Evolutionary conservation across 805 yeast species (phyloP), one percentile per base, ranked within the genome.

Genomic region (Monosporozyma aerobia): DNA sequence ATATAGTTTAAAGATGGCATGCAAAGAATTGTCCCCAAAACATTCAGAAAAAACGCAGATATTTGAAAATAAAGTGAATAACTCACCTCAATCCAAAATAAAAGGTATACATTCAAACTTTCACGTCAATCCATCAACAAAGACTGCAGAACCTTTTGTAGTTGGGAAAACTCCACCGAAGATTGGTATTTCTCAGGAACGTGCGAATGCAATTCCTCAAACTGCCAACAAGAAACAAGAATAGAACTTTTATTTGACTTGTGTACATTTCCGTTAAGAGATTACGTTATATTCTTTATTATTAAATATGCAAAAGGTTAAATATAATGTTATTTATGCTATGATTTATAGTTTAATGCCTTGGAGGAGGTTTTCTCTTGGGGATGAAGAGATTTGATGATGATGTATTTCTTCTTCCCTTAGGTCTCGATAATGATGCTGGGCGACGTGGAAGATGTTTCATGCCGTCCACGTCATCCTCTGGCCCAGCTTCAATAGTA

Each of bases 81-180:
- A 35, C 16, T 35, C 39, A 4, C 13, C 7, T 35, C 25, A 19
- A 9, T 13, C 16, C 8, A 39, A 39, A 6, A 39, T 13, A 19
- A 19, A 22, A 8, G 14, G 9, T 16, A 39, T 39, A 19, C 23
- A 43, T 5, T 23, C 45, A 23, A 23, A 10, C 13, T 47, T 27
- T 5, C 19, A 25, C 11, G 22, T 35, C 13, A 47, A 32, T n/a
- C 48, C 40, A 39, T 54, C 8, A 53, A 52, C 32, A 59, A 60
- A 22, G 54, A 23, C 8, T 11, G n/a, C 25, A 23, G 45, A 57
- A 13, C 53, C 57, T 27, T 44, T 60, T 22, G 46, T 53, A 2
- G 54, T 53, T 25, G 57, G 63, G 35, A 62, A 61, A 37, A 63
- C 69, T 3, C 69, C 68, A 25, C 68, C 69, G n/a, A 63, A 63